Evolutionary conservation across 2,329 filamentous ascomycete genomes (phyloP), one percentile per base, ranked within the genome.

Genomic region (Stachybotrys chlorohalonatus): DNA sequence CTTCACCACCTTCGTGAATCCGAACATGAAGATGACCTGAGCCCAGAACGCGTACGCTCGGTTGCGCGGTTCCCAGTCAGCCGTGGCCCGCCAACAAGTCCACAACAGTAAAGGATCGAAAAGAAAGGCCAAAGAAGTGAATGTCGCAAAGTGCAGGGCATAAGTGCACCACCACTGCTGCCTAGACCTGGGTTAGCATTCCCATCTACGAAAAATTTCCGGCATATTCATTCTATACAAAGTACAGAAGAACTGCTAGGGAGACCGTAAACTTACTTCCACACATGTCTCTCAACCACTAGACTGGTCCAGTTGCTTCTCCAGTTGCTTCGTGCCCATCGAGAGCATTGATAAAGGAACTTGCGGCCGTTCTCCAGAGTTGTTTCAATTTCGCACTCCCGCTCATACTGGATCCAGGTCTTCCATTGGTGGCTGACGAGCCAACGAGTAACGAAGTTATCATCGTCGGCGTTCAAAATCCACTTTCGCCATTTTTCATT

Each of bases 301-400:
- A 96, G 79, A 70, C 90, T 96, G 53, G 90, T 96, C 72, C 90
- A 86, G 71, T 97, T 97, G 76, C 91, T 96, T 67, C 93, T 82
- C 93, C 93, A 97, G 73, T 97, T 97, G 78, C 92, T 96, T 65
- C 93, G 85, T 48, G 94, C 91, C 93, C 93, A 97, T 51, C 93
- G 83, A 50, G 93, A 84, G 72, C 93, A 97, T 73, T 97, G 93
- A 68, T 90, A 93, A 59, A 97, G 76, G 67, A 95, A 97, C 66
- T 92, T 95, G 55, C 81, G 77, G 67, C 92, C 87, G 68, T 93
- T 89, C 71, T 96, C 93, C 47, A 97, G 79, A 3, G 92, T 96
- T 31, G 93, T 97, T 75, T 94, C 86, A 57, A 97, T 87, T 72
- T 95, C 89, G 64, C 90, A 95, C 67, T 95, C 90, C 51, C 81